A percentile compares a stretch with the other conserved stretches of the same genome.
Conservation (phyloP, 1,139 yeast species). For the Debaryomyces subglobosus region DNA sequence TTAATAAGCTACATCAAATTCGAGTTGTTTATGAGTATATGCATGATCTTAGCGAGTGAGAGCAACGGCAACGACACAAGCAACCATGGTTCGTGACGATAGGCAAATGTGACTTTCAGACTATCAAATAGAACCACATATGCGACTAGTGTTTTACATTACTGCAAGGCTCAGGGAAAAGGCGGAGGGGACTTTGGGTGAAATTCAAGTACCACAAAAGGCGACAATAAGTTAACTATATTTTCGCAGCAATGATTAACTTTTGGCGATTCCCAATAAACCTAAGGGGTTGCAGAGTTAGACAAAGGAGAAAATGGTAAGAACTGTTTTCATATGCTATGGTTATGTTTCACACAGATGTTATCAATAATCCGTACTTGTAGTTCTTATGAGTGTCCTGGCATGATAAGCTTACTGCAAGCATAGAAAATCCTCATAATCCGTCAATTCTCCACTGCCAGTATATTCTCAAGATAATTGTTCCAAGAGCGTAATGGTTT, state of each 20-base stretch:
- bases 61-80: not conserved
- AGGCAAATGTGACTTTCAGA: not conserved
- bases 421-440: not conserved
- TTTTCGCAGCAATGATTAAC: not conserved
- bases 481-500: not conserved
- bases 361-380: too few species aligned
- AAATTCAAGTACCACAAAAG: not conserved
- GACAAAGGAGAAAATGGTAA: not conserved
- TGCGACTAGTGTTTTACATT: not conserved
- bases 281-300: not conserved
- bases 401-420: too few species aligned
- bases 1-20: not conserved
- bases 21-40: not conserved
- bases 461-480: not conserved
- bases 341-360: too few species aligned
- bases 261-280: not conserved
- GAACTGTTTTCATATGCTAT: too few species aligned
- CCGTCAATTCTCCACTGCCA: not conserved
- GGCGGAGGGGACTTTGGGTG: not conserved
- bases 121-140: not conserved
- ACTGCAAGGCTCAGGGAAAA: not conserved
- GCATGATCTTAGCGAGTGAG: not conserved
- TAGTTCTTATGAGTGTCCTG: too few species aligned
- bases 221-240: not conserved
- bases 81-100: not conserved